Base-by-base conservation (phyloP, 208 protist genomes). In the Naegleria lovaniensis region DNA sequence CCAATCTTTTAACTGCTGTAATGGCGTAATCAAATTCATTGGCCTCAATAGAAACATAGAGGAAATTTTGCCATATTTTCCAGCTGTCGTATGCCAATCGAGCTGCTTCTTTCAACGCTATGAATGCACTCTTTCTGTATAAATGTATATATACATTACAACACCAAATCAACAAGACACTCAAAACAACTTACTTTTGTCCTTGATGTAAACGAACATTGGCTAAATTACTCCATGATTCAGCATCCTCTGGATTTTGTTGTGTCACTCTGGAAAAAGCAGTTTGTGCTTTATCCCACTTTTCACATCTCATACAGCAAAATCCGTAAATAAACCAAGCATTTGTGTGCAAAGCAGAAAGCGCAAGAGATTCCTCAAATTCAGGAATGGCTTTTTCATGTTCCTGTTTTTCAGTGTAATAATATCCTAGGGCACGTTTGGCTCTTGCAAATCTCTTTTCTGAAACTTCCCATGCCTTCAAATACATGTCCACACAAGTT, bases 311-410 rank as follows among this genome's bases (percentile, higher is more conserved):
- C 91, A 97, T 94, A 19, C 95, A 93, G 6, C 96, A 95, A 91
- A 95, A 97, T 40, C 96, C 97, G 2, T 97, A 93, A 0, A 95
- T 93, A 90, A 98, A 98, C 96, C 97, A 98, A 93, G 97, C 95
- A 4, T 94, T 96, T 39, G 96, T 96, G 92, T 97, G 97, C 2
- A 97, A 92, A 16, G 96, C 96, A 93, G 97, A 97, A 58, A 98
- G 92, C 36, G 91, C 88, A 22, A 97, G 94, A 0, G 95, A 95
- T 43, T 94, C 92, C 92, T 97, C 96, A 92, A 98, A 98, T 92
- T 95, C 97, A 88, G 96, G 92, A 40, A 97, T 93, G 1, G 96
- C 96, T 83, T 97, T 93, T 52, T 95, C 93, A 90, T 96, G 97
- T 89, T 96, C 93, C 91, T 98, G 95, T 25, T 94, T 94, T 75